Base-by-base conservation (phyloP, 352 stramenopile species). In the Globisporangium recalcitrans region DNA sequence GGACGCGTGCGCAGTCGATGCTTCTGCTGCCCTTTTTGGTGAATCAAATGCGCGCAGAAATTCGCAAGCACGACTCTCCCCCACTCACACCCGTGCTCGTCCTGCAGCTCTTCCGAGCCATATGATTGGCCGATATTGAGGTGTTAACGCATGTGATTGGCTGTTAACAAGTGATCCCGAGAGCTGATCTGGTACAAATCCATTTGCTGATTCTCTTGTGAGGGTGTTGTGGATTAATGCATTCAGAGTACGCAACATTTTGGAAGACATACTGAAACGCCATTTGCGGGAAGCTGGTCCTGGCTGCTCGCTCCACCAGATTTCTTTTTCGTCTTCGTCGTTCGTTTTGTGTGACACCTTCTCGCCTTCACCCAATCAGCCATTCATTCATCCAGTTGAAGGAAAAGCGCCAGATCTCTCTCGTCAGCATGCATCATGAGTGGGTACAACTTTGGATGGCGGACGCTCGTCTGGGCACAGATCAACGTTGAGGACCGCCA, bases 81-180 rank as follows among this genome's bases (percentile, higher is more conserved):
- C 34, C 49, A 42, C 7, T 19, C 19, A 14, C n/a, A 40, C 14
- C 8, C 24, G 24, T 11, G 5, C 14, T 34, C 24, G 26, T 24
- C 29, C 19, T 56, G 51, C 27, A 42, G 11, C 9, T 36, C 29
- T 49, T 48, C n/a, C 7, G 44, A 24, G 47, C 6, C 0, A 4
- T 46, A 3, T 38, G 58, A 77, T 80, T 74, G 66, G 74, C 32
- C 42, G 46, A 80, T 69, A 76, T 26, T n/a, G 9, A 4, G 5
- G 22, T 13, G 22, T 0, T 22, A 22, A 16, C 4, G 5, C n/a
- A 52, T 64, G 56, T 58, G 58, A 76, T 76, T 78, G 68, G 71
- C 26, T 60, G 49, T 44, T 44, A 44, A n/a, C 36, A 44, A 44
- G 16, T 14, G 1, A 38, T 38, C 14, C 32, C 13, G 7, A 38